Conservation (phyloP, 352 stramenopile species). For the Phytopythium vexans region DNA sequence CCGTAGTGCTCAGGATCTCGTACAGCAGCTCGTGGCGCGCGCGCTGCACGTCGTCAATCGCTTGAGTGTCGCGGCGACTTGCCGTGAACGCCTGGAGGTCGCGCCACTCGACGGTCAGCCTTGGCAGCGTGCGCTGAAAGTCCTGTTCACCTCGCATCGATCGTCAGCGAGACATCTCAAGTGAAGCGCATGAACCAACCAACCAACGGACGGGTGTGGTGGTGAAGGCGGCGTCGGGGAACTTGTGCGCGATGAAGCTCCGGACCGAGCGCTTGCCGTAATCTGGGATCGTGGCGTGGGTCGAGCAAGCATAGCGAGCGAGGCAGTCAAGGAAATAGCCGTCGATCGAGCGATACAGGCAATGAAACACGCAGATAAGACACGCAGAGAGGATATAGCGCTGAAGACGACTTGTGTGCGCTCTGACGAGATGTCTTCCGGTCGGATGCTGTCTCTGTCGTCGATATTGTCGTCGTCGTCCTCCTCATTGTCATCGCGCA, state of each 20-base stretch:
- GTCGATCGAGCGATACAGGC: not conserved
- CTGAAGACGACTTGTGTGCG: conserved; percentile 73
- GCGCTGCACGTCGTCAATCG: conserved; percentile 19
- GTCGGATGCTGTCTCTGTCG: conserved; percentile 10
- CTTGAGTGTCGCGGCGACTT: not conserved
- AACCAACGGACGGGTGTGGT: conserved; percentile 46
- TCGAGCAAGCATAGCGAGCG: conserved; percentile 6
- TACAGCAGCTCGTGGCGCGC: conserved; percentile 44
- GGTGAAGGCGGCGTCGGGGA: conserved; percentile 53
- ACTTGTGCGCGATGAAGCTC: conserved; percentile 76
- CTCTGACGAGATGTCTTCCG: conserved; percentile 18
- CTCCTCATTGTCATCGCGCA: not conserved
- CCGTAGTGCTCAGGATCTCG: conserved; percentile 34
- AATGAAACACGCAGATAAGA: not conserved
- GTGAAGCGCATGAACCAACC: not conserved
- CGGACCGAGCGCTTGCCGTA: conserved; percentile 73
- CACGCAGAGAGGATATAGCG: conserved; percentile 61
- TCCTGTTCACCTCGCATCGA: conserved; percentile 26
- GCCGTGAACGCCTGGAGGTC: conserved; percentile 40
- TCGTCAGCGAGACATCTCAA: not conserved
- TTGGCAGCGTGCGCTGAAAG: conserved; percentile 68
- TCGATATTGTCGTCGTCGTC: conserved; percentile 12
- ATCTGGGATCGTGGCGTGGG: conserved; percentile 72
- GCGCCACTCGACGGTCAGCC: conserved; percentile 32
- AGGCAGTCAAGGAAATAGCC: conserved; percentile 17